A percentile compares a stretch with the other conserved stretches of the same genome.
Evolutionary conservation across 148 eudicot species (phyloP).

Genomic region (Spergularia bocconei): DNA sequence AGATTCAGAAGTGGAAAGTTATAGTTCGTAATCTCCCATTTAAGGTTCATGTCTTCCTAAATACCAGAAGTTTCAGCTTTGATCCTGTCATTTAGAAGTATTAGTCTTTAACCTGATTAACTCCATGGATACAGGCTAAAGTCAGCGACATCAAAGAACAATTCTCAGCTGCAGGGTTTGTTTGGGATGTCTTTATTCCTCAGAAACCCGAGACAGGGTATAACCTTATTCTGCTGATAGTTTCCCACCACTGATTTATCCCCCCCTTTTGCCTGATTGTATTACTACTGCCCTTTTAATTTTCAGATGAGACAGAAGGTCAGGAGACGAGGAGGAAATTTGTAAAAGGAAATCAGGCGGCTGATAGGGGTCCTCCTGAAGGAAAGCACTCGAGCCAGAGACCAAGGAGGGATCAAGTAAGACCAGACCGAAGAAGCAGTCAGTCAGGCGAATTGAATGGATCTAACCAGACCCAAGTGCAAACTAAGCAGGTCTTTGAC

Average conservation of each 20-base stretch:
- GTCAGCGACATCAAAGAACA: slow-evolving; percentile 58
- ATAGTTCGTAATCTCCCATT: slow-evolving; percentile 91
- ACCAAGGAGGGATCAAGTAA: slow-evolving; percentile 20
- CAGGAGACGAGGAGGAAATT: slow-evolving; percentile 19
- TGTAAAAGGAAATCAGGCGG: slow-evolving; percentile 13
- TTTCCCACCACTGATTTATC: not conserved
- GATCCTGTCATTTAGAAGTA: not conserved
- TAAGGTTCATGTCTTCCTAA: slow-evolving; percentile 44
- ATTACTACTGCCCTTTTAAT: slow-evolving; percentile 25
- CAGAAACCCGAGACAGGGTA: slow-evolving; percentile 81
- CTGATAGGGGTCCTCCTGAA: slow-evolving; percentile 25
- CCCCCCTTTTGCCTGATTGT: slow-evolving; percentile 9
- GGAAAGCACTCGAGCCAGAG: slow-evolving; percentile 31
- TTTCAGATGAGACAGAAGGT: slow-evolving; percentile 27
- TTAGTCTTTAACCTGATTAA: not conserved
- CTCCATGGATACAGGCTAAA: slow-evolving; percentile 50
- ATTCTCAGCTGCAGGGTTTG: slow-evolving; percentile 74
- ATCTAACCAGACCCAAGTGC: slow-evolving; percentile 11
- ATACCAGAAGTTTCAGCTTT: not conserved
- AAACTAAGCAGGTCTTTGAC: slow-evolving; percentile 18
- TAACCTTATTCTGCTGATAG: slow-evolving; percentile 12
- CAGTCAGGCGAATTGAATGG: slow-evolving; percentile 3
- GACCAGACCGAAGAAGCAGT: slow-evolving; percentile 19
- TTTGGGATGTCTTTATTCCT: slow-evolving; percentile 93
- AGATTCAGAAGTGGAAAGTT: slow-evolving; percentile 91